phyloP scores from a whole-genome alignment of 179 eudicot genomes.

The Silene noctiflora region DNA sequence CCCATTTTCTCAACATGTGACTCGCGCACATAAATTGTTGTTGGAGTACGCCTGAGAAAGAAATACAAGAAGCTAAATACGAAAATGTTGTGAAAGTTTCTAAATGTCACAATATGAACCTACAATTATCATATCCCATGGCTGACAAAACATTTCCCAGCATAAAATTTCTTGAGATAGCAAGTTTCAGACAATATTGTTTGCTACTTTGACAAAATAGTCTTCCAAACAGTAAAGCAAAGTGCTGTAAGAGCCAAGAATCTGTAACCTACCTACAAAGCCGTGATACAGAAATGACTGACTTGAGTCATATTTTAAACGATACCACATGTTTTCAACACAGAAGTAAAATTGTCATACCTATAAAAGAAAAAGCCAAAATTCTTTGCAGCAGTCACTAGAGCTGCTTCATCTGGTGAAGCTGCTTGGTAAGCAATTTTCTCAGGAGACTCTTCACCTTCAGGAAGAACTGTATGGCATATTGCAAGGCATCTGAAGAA shows the following conservation, averaged over 20 bases:
- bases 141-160: conserved; percentile 8
- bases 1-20: conserved; percentile 95
- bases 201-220: not conserved
- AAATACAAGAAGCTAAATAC: conserved; percentile 17
- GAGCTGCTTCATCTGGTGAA: conserved; percentile 97
- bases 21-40: conserved; percentile 88
- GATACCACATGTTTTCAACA: not conserved
- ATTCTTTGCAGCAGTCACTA: conserved; percentile 92
- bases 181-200: not conserved
- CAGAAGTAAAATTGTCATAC: conserved; percentile 30
- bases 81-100: not conserved
- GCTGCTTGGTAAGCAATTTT: conserved; percentile 92
- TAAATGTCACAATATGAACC: not conserved
- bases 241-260: conserved; percentile 2
- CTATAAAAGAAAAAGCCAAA: conserved; percentile 99
- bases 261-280: not conserved
- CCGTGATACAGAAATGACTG: not conserved
- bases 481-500: conserved; percentile 98
- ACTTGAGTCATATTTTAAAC: not conserved
- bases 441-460: conserved; percentile 91
- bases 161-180: not conserved
- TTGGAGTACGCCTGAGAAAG: conserved; percentile 82
- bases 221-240: not conserved
- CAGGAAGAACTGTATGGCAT: conserved; percentile 97
- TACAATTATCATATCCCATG: not conserved